Base-by-base conservation (phyloP, 345 rosid genomes). In the Laguncularia racemosa region DNA sequence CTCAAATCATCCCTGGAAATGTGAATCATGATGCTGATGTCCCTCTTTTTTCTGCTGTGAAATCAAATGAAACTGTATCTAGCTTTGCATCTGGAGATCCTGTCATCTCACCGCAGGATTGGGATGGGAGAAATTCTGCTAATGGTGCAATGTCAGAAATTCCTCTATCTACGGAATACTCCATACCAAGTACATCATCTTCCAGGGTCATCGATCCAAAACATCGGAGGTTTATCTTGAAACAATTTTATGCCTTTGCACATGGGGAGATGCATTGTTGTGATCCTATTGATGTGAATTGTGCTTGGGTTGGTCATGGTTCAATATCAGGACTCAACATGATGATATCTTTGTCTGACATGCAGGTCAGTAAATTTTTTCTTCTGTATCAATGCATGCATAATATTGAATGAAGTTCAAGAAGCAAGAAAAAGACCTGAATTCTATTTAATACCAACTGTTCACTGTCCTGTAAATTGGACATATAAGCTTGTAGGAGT, bases 221-320 rank as follows among this genome's bases (percentile, higher is more conserved):
- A 60, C 67, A 81, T 65, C 76, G 57, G 59, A 80, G 62, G 67
- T 62, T 85, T 63, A 88, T 91, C 62, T 71, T 91, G 79, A 75
- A 77, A 64, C 79, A 88, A 62, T 65, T 86, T 49, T 71, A 56
- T 58, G 85, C 72, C 60, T 78, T 53, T 54, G 64, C 84, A 66
- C 78, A 83, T 50, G 76, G 56, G 56, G 78, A 78, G 77, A 83
- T 68, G 77, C 67, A 52, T 53, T 26, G 63, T 67, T 60, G 60
- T 63, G 53, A 62, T 40, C 71, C 70, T 68, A 65, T 58, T 58
- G 67, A 62, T 21, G 59, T 69, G 52, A 65, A 64, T 63, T 69
- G 70, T 59, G 77, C 75, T 70, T 91, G 89, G 92, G 68, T 65
- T 48, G 98, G 98, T 57, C 60, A 53, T 56, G 90, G 92, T 73